Conservation (phyloP, 1,139 yeast genomes). For the Taiozyma sp. region DNA sequence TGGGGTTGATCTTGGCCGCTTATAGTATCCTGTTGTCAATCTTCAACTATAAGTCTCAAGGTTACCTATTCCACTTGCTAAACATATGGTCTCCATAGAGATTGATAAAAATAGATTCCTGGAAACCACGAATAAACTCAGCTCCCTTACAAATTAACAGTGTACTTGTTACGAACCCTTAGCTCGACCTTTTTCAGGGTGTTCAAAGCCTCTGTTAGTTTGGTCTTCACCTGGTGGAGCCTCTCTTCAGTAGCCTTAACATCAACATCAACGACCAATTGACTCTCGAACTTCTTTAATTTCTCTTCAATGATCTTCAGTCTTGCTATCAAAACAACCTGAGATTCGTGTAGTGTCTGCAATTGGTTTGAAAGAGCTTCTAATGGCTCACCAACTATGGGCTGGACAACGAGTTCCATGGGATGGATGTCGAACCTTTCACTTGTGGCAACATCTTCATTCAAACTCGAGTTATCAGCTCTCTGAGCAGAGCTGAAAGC, state of each 20-base stretch:
- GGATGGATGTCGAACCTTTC: slow-evolving; percentile 39
- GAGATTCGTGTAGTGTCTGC: slow-evolving; percentile 52
- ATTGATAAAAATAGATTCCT: background rate
- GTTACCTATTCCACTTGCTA: slow-evolving; percentile 52
- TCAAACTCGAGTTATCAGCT: background rate
- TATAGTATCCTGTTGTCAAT: slow-evolving; percentile 53
- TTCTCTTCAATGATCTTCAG: slow-evolving; percentile 29
- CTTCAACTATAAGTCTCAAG: slow-evolving; percentile 53
- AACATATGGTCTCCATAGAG: slow-evolving; percentile 22
- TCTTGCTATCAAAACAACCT: slow-evolving; percentile 46
- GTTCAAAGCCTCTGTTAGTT: slow-evolving; percentile 31
- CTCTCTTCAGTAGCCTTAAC: slow-evolving; percentile 30
- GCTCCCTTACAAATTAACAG: background rate
- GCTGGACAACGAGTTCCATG: slow-evolving; percentile 52
- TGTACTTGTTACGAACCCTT: slow-evolving; percentile 6
- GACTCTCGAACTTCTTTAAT: slow-evolving; percentile 14
- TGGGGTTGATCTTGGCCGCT: slow-evolving; percentile 39
- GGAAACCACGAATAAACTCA: background rate
- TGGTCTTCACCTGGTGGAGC: slow-evolving; percentile 32
- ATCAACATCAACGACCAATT: slow-evolving; percentile 19
- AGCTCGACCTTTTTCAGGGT: slow-evolving; percentile 35
- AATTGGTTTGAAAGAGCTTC: slow-evolving; percentile 48
- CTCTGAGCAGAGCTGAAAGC: background rate
- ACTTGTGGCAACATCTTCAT: background rate
- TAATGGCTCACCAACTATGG: slow-evolving; percentile 47